Evolutionary conservation across 2,329 filamentous ascomycete genomes (phyloP), one percentile per base, ranked within the genome.

Genomic region (Fusarium palustre): DNA sequence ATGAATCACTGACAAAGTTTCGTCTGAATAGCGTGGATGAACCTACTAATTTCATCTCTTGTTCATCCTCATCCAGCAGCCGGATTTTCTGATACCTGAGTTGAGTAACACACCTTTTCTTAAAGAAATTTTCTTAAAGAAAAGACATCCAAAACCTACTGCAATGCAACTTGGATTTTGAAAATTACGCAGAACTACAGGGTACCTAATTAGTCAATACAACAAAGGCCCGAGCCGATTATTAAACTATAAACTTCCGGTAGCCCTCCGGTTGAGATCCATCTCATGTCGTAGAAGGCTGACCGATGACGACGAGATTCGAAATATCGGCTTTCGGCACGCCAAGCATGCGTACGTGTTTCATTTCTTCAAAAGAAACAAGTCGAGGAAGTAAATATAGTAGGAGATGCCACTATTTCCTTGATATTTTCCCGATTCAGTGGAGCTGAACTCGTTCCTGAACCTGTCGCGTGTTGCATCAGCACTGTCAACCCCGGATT

Each of bases 401-500:
- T 12, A 64, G 9, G 7, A 31, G 47, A 47, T 22, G 8, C 31
- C 16, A 13, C 43, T 45, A 46, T 64, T 65, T 65, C 57, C 67
- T 64, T 70, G 66, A 54, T 63, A 55, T 55, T 54, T 53, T 24
- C 62, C 38, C 61, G 34, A 55, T 50, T 41, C 48, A 43, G 63
- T 59, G 61, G 67, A 56, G 46, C 53, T 59, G 2, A 41, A n/a
- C 39, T 43, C 48, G 49, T 62, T 57, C 31, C 36, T 59, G 60
- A 25, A 20, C 67, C 46, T 70, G 53, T 69, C 66, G 45, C 42
- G 41, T 56, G 36, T 39, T 68, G 64, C 52, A 45, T 52, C 33
- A n/a, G 48, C 12, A 28, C 36, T 39, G 33, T 59, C 42, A 48
- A 43, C 66, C 66, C 66, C 66, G 46, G 54, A 59, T 70, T 67